Percentiles rank a stretch among this genome's conserved stretches.
Evolutionary conservation across 2,329 filamentous ascomycete species (phyloP).

Genomic region (Trichoderma semiorbis): DNA sequence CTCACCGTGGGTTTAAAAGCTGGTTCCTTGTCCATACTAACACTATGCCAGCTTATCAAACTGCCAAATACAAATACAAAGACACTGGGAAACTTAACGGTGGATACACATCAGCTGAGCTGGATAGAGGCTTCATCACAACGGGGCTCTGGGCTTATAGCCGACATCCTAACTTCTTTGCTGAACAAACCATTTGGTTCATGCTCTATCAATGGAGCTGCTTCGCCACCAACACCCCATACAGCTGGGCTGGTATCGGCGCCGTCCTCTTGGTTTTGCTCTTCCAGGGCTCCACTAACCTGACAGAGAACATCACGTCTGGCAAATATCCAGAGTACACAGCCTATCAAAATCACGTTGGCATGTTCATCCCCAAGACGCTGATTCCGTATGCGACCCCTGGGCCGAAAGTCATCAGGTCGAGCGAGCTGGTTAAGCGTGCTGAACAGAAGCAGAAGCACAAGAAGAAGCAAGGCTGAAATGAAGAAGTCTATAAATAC

Average conservation of each 20-base stretch:
- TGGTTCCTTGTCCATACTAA: not conserved
- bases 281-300: constrained; percentile 84
- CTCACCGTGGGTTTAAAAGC: not conserved
- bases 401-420: constrained; percentile 46
- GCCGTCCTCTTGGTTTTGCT: constrained; percentile 67
- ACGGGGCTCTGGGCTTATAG: constrained; percentile 83
- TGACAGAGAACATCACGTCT: constrained; percentile 79
- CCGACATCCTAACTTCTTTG: constrained; percentile 91
- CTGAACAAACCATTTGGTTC: constrained; percentile 89
- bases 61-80: constrained; percentile 73
- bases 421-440: constrained; percentile 48
- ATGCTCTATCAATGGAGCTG: constrained; percentile 85
- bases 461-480: constrained; percentile 37
- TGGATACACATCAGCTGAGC: constrained; percentile 64
- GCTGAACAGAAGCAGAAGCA: constrained; percentile 38
- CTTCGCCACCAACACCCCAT: constrained; percentile 64
- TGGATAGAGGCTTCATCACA: constrained; percentile 86
- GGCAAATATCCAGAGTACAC: constrained; percentile 86
- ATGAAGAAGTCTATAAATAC: constrained; percentile 6
- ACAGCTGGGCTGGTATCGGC: constrained; percentile 77
- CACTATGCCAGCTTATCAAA: constrained; percentile 63
- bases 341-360: constrained; percentile 77
- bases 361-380: constrained; percentile 71
- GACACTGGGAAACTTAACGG: constrained; percentile 67
- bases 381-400: constrained; percentile 43